Evolutionary conservation across 495 filamentous ascomycete species (phyloP).

Genomic region (Aspergillus indologenus): DNA sequence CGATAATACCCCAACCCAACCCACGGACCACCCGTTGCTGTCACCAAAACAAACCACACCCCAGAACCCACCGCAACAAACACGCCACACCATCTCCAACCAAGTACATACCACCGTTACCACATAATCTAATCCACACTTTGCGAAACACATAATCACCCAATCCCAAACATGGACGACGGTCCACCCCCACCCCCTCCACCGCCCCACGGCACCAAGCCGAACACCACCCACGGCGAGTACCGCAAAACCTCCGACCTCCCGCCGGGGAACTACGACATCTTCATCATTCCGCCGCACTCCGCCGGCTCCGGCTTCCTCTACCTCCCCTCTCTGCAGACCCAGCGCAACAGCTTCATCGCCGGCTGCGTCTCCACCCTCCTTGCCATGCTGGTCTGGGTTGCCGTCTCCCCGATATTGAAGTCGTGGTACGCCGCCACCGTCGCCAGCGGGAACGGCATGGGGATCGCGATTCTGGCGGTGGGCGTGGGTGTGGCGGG

Average conservation of each 20-base stretch:
- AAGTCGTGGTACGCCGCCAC: slow-evolving; percentile 65
- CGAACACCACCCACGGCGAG: slow-evolving; percentile 50
- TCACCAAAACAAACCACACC: background rate
- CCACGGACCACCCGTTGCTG: background rate
- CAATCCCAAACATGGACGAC: slow-evolving; percentile 42
- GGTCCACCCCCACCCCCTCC: slow-evolving; percentile 59
- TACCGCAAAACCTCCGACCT: slow-evolving; percentile 57
- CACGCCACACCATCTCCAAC: slow-evolving; percentile 1
- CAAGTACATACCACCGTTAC: background rate
- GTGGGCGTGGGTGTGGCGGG: slow-evolving; percentile 68
- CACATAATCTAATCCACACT: background rate
- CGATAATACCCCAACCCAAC: background rate
- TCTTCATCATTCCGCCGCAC: slow-evolving; percentile 95
- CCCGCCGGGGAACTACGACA: slow-evolving; percentile 85
- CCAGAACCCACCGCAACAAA: background rate
- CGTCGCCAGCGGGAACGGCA: slow-evolving; percentile 57
- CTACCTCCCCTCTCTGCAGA: slow-evolving; percentile 84
- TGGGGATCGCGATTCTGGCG: slow-evolving; percentile 59
- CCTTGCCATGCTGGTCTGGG: slow-evolving; percentile 60
- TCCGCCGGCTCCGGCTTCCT: slow-evolving; percentile 87
- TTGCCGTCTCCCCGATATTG: slow-evolving; percentile 65
- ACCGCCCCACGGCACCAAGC: slow-evolving; percentile 62
- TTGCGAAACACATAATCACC: too few relatives aligned
- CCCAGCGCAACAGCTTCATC: slow-evolving; percentile 85
- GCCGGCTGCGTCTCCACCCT: slow-evolving; percentile 77